Percentiles rank a stretch among this genome's conserved stretches.
Evolutionary conservation across 352 stramenopile genomes (phyloP).

Genomic region (Globisporangium splendens): DNA sequence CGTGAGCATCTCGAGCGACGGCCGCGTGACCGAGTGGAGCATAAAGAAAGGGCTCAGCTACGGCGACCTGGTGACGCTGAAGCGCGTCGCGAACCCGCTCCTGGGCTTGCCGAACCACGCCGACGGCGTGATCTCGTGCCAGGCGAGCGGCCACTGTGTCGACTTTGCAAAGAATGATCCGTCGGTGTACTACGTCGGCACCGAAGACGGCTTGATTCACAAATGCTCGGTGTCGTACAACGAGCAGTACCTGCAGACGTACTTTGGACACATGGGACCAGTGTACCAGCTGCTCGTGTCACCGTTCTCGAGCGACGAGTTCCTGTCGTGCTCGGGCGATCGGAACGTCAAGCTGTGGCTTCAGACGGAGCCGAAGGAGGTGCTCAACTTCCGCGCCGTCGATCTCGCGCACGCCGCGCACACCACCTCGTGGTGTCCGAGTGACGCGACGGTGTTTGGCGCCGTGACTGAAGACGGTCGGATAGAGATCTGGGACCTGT

Average conservation of each 20-base stretch:
- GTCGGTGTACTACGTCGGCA: conserved; percentile 88
- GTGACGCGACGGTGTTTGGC: conserved; percentile 79
- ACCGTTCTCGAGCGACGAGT: conserved; percentile 80
- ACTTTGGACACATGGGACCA: conserved; percentile 81
- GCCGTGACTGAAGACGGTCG: conserved; percentile 86
- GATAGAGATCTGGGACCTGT: conserved; percentile 91
- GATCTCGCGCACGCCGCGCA: conserved; percentile 80
- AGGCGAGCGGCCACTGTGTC: conserved; percentile 85
- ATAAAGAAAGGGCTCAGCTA: conserved; percentile 90
- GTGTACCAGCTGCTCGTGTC: conserved; percentile 89
- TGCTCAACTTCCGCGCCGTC: conserved; percentile 73
- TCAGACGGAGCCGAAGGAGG: conserved; percentile 40
- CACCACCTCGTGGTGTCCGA: conserved; percentile 85
- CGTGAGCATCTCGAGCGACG: conserved; percentile 89
- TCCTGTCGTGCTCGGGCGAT: conserved; percentile 87
- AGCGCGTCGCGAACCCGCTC: conserved; percentile 71
- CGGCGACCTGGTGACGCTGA: conserved; percentile 90
- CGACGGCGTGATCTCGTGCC: conserved; percentile 86
- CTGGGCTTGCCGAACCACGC: conserved; percentile 48
- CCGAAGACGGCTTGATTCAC: conserved; percentile 90
- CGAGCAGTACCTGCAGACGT: conserved; percentile 92
- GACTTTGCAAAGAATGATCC: conserved; percentile 82
- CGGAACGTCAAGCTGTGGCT: conserved; percentile 90
- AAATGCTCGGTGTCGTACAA: conserved; percentile 93
- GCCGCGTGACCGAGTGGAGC: conserved; percentile 91